Evolutionary conservation across 2,329 filamentous ascomycete species (phyloP), one percentile per base, ranked within the genome.

Genomic region (Hymenoscyphus repandus): DNA sequence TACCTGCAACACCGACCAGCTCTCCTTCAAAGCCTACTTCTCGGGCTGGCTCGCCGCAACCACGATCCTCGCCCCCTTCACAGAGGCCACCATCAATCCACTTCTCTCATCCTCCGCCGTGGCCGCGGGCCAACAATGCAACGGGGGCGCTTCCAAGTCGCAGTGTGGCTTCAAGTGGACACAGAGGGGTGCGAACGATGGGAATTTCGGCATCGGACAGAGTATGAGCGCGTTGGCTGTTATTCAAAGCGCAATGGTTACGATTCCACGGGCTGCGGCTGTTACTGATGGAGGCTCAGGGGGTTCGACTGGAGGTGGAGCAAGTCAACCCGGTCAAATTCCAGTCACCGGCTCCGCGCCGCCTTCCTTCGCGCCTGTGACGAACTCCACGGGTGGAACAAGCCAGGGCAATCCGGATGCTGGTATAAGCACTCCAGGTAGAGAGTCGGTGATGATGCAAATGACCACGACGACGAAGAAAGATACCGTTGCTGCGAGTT

Each of bases 141-240:
- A 69, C 0, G 82, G 81, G 17, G 80, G 80, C n/a, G 57, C 62
- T 30, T 80, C 80, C 56, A 72, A 74, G 5, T 74, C 74, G 18
- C 76, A 81, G 73, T 85, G 81, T 58, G 79, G 82, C 7, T 66
- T 81, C 47, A 76, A 76, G 52, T 86, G 82, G 81, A 75, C 74
- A 41, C 72, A 75, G 47, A 70, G 66, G n/a, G 71, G 67, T 1
- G 66, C 67, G 7, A 86, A 77, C 66, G 82, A 86, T 63, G 78
- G 79, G 20, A 73, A 72, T 1, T 77, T 73, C 3, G 84, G 83
- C 7, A 76, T 87, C 2, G 85, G 85, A 5, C 82, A 87, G 65
- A 83, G 87, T 67, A 88, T 88, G 84, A 75, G 79, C 1, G 82
- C 79, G 2, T 70, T 88, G 64, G 81, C 86, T 57, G 74, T 85